Percentiles rank a stretch among this genome's conserved stretches.
phyloP scores from a whole-genome alignment of 1,139 yeast species.

The Protomyces pachydermus region DNA sequence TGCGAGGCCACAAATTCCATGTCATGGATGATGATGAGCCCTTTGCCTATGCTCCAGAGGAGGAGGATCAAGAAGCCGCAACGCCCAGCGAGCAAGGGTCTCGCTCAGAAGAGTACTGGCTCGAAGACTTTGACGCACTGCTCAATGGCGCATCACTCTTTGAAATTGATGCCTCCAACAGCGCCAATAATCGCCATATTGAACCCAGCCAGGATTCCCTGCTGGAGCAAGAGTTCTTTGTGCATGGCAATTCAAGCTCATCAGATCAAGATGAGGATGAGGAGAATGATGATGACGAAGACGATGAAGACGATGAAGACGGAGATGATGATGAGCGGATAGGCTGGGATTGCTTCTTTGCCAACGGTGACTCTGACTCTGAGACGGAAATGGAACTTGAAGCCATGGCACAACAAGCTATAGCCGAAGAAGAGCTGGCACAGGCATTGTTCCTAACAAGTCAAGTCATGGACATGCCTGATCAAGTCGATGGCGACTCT shows the following conservation, averaged over 20 bases:
- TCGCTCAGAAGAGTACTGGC: slow-evolving; percentile 19
- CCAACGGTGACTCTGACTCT: slow-evolving; percentile 16
- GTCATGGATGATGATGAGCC: slow-evolving; percentile 17
- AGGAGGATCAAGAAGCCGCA: background rate
- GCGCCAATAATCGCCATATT: slow-evolving; percentile 1
- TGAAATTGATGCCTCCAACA: slow-evolving; percentile 5
- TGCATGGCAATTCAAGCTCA: slow-evolving; percentile 2
- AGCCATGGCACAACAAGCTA: background rate
- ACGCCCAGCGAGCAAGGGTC: slow-evolving; percentile 17
- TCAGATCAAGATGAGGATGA: background rate
- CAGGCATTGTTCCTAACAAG: background rate
- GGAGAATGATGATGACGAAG: background rate
- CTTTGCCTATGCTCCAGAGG: slow-evolving; percentile 23
- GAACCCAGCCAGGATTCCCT: slow-evolving; percentile 6
- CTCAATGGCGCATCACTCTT: slow-evolving; percentile 8
- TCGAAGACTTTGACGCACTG: slow-evolving; percentile 21
- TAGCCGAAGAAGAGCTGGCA: background rate
- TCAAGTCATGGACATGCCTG: background rate
- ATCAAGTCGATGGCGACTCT: background rate
- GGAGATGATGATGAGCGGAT: slow-evolving; percentile 13
- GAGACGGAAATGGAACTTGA: background rate
- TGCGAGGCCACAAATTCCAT: slow-evolving; percentile 16
- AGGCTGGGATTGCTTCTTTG: slow-evolving; percentile 21
- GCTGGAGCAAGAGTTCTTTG: slow-evolving; percentile 16
- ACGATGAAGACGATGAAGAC: slow-evolving; percentile 7